phyloP scores from a whole-genome alignment of 2,329 filamentous ascomycete species.

The Grosmannia clavigera region DNA sequence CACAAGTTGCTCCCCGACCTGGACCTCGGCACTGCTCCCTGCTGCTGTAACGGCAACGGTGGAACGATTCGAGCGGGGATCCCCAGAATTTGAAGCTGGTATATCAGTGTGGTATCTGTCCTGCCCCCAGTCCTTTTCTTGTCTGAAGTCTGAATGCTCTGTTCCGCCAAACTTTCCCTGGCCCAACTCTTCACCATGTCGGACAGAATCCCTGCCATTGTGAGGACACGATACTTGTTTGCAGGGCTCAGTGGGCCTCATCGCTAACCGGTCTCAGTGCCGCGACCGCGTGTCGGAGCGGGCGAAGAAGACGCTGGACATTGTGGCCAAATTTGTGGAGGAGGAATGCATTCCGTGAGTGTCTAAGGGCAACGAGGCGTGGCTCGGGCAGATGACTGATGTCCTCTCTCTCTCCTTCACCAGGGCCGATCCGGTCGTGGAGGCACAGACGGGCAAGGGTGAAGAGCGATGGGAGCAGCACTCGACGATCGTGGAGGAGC shows the following conservation, averaged over 20 bases:
- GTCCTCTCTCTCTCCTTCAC: background rate
- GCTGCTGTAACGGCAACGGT: background rate
- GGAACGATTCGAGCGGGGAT: conserved; percentile 1
- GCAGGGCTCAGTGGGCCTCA: background rate
- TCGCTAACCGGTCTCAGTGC: conserved; percentile 13
- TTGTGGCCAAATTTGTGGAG: conserved; percentile 91
- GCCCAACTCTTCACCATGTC: conserved; percentile 22
- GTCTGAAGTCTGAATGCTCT: background rate
- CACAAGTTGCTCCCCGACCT: conserved; percentile 4
- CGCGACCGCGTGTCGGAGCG: conserved; percentile 60
- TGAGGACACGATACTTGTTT: conserved; percentile 16
- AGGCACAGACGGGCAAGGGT: conserved; percentile 68
- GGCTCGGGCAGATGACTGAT: background rate
- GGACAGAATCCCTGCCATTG: conserved; percentile 32
- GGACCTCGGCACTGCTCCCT: conserved; percentile 7
- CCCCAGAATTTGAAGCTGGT: background rate
- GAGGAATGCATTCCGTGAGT: conserved; percentile 78
- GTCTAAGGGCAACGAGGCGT: background rate
- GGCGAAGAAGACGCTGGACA: conserved; percentile 72
- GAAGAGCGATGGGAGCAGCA: conserved; percentile 67
- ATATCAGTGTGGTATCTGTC: background rate
- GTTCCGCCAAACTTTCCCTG: background rate
- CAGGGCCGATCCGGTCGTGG: conserved; percentile 66
- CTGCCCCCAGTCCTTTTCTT: background rate
- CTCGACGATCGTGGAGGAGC: conserved; percentile 71